A percentile compares a stretch with the other conserved stretches of the same genome.
These are phyloP conservation scores for Acanthamoeba rhysodes DNA, from an alignment of 208 protist genomes.

Conservation along the genomic window DNA sequence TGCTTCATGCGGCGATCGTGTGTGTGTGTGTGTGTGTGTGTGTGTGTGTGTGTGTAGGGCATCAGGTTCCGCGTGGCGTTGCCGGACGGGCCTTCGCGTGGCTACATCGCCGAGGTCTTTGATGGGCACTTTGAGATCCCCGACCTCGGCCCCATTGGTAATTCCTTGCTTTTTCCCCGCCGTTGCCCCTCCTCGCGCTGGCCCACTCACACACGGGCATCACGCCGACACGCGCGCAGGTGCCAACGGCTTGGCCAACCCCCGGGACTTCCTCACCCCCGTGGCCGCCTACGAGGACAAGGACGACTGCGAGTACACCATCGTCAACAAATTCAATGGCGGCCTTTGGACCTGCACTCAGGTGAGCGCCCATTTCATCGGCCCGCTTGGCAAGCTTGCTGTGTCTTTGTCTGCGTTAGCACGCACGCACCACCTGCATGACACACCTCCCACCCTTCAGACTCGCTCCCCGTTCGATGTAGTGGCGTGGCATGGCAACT, in stretches of 20 bases:
- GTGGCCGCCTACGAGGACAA: conserved; percentile 91
- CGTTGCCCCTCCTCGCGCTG: not conserved
- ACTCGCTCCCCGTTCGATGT: conserved; percentile 91
- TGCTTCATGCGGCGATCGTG: too few relatives aligned
- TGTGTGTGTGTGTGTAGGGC: conserved; percentile 77
- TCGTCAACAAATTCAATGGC: conserved; percentile 91
- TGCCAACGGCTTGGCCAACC: conserved; percentile 94
- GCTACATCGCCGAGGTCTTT: conserved; percentile 94
- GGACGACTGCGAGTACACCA: conserved; percentile 77
- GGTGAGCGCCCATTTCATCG: not conserved
- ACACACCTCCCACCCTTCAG: not conserved
- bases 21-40: too few relatives aligned
- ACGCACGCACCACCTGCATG: not conserved
- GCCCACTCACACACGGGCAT: too few relatives aligned
- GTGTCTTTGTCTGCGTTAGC: too few relatives aligned
- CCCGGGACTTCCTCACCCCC: conserved; percentile 93
- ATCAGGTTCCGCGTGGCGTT: conserved; percentile 90
- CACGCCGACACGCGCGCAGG: conserved; percentile 60
- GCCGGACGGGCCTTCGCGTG: conserved; percentile 82
- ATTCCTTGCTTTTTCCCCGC: not conserved
- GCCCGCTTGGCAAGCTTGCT: too few relatives aligned
- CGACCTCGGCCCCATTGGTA: conserved; percentile 93
- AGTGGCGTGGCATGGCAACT: conserved; percentile 96
- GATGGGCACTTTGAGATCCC: conserved; percentile 92
- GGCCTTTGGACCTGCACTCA: conserved; percentile 84